These are phyloP conservation scores for Sugiyamaella pinicola DNA, from an alignment of 1,139 yeast species.

Conservation along the genomic window DNA sequence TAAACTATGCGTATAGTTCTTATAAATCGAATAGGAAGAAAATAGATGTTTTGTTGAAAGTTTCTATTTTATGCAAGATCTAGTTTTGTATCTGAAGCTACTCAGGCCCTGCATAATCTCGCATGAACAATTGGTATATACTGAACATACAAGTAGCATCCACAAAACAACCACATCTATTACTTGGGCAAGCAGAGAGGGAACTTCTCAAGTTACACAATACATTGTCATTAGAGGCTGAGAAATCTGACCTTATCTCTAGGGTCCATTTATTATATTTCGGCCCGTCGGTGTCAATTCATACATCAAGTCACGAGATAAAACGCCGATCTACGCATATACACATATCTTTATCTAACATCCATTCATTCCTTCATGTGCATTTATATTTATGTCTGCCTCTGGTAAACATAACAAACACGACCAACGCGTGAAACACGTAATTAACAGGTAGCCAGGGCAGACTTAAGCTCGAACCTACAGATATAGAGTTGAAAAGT, in stretches of 20 bases:
- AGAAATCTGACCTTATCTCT: background rate
- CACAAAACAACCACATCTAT: no score
- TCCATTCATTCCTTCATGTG: slow-evolving; percentile 12
- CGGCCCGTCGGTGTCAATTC: no score
- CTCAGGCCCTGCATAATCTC: background rate
- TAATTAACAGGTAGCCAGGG: background rate
- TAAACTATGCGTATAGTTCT: background rate
- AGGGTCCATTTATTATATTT: background rate
- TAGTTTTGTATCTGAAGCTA: background rate
- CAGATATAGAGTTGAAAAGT: background rate
- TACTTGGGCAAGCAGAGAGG: no score
- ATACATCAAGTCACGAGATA: background rate
- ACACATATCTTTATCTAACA: slow-evolving; percentile 1
- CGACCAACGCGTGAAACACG: slow-evolving; percentile 5
- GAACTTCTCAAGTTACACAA: no score
- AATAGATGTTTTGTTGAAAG: background rate
- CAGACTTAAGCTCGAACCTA: background rate
- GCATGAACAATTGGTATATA: background rate
- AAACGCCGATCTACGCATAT: slow-evolving; percentile 6
- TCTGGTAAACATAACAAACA: background rate
- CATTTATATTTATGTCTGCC: slow-evolving; percentile 6
- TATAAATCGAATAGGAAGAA: background rate
- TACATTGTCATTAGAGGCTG: no score
- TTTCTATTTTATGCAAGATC: background rate
- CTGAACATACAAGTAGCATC: background rate